phyloP scores from a whole-genome alignment of 768 basidiomycete genomes.

The Amylocystis lapponica region DNA sequence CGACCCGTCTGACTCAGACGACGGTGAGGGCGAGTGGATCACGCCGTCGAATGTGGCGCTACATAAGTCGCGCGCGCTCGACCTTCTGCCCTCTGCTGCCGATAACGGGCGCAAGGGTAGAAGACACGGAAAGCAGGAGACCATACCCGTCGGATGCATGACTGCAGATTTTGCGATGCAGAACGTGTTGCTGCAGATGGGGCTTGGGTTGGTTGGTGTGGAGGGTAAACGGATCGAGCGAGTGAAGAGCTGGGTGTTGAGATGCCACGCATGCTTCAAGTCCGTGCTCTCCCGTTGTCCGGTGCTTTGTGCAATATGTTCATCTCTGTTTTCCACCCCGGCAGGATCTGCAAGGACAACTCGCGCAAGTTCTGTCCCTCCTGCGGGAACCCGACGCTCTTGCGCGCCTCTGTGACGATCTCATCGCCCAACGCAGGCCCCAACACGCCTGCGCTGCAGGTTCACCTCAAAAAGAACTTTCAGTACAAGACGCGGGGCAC shows the following conservation, averaged over 20 bases:
- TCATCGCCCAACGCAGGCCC: constrained; percentile 54
- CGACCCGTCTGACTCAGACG: constrained; percentile 73
- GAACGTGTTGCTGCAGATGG: constrained; percentile 94
- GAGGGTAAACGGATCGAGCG: constrained; percentile 88
- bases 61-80: constrained; percentile 84
- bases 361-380: constrained; percentile 97
- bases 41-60: constrained; percentile 80
- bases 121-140: constrained; percentile 31
- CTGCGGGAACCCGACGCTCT: constrained; percentile 87
- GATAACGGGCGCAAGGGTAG: constrained; percentile 24
- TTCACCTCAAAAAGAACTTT: constrained; percentile 95
- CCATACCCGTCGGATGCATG: constrained; percentile 81
- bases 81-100: constrained; percentile 63
- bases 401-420: constrained; percentile 89
- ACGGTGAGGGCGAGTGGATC: constrained; percentile 95
- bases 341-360: constrained; percentile 90
- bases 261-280: constrained; percentile 99
- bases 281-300: constrained; percentile 37
- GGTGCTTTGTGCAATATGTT: background rate
- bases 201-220: constrained; percentile 79
- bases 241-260: constrained; percentile 91
- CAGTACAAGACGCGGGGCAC: constrained; percentile 91
- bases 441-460: constrained; percentile 66
- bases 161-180: constrained; percentile 99
- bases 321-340: background rate